Evolutionary conservation across 164 flowering plant genomes (phyloP).

Genomic region (Magnolia sinica): DNA sequence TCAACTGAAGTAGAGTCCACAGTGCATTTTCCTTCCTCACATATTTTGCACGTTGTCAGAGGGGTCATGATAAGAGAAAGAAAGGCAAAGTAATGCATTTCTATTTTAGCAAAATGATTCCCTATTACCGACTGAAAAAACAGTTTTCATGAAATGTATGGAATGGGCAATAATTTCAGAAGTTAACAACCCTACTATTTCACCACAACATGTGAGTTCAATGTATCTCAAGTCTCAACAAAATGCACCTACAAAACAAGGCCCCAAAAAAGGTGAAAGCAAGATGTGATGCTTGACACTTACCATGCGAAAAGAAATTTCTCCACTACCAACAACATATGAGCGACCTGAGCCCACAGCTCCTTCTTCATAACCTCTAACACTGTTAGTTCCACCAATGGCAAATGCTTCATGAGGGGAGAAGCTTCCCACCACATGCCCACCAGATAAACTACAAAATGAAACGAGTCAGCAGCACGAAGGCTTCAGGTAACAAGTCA

Average conservation of each 20-base stretch:
- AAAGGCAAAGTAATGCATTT: too few relatives aligned
- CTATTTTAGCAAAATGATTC: too few relatives aligned
- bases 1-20: too few relatives aligned
- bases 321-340: conserved; percentile 87
- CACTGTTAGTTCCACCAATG: conserved; percentile 98
- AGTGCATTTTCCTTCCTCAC: too few relatives aligned
- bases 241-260: neutral
- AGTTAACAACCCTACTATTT: too few relatives aligned
- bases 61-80: too few relatives aligned
- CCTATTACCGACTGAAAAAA: too few relatives aligned
- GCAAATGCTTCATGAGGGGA: conserved; percentile 98
- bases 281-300: conserved; percentile 7
- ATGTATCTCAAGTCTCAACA: neutral
- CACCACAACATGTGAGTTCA: too few relatives aligned
- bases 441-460: conserved; percentile 74
- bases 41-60: too few relatives aligned
- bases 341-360: conserved; percentile 96
- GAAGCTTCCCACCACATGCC: conserved; percentile 89
- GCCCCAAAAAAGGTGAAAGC: neutral
- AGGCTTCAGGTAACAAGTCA: neutral
- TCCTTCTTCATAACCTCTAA: conserved; percentile 99
- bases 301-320: conserved; percentile 90
- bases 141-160: too few relatives aligned
- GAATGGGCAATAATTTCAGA: too few relatives aligned
- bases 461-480: neutral